These are phyloP conservation scores for Microascus cirrosus DNA, from an alignment of 2,329 filamentous ascomycete species.

Conservation along the genomic window DNA sequence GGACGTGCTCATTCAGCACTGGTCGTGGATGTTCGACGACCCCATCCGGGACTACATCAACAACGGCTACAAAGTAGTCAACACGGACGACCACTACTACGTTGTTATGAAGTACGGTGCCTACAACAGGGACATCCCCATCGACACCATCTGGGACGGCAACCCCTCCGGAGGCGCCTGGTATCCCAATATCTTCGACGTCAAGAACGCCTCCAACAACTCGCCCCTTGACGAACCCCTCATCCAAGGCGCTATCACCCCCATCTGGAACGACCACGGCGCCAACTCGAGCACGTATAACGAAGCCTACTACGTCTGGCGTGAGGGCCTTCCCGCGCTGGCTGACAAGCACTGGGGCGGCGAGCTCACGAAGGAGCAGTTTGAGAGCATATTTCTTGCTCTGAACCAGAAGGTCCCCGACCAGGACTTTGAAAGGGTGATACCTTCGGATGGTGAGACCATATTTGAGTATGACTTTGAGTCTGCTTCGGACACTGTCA, in stretches of 20 bases:
- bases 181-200: slow-evolving; percentile 13
- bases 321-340: slow-evolving; percentile 12
- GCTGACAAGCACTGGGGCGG: slow-evolving; percentile 17
- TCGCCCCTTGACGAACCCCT: slow-evolving; percentile 6
- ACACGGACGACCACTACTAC: slow-evolving; percentile 14
- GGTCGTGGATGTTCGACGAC: slow-evolving; percentile 12
- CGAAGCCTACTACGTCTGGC: slow-evolving; percentile 15
- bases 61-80: slow-evolving; percentile 13
- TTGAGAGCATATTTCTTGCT: slow-evolving; percentile 6
- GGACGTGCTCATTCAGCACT: slow-evolving; percentile 24
- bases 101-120: slow-evolving; percentile 20
- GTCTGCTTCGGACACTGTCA: neutral
- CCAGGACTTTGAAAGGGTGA: slow-evolving; percentile 12
- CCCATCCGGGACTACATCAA: slow-evolving; percentile 10
- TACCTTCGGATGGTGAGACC: slow-evolving; percentile 7
- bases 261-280: slow-evolving; percentile 15
- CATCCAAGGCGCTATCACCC: slow-evolving; percentile 11
- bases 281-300: slow-evolving; percentile 12
- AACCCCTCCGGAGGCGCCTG: slow-evolving; percentile 9
- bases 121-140: slow-evolving; percentile 35
- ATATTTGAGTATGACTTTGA: slow-evolving; percentile 8
- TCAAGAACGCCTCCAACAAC: slow-evolving; percentile 9
- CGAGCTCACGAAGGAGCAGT: slow-evolving; percentile 7
- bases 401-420: slow-evolving; percentile 9
- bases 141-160: slow-evolving; percentile 22